A percentile compares a stretch with the other conserved stretches of the same genome.
Evolutionary conservation across 257 asterid species (phyloP).

Genomic region (Lycium ferocissimum): DNA sequence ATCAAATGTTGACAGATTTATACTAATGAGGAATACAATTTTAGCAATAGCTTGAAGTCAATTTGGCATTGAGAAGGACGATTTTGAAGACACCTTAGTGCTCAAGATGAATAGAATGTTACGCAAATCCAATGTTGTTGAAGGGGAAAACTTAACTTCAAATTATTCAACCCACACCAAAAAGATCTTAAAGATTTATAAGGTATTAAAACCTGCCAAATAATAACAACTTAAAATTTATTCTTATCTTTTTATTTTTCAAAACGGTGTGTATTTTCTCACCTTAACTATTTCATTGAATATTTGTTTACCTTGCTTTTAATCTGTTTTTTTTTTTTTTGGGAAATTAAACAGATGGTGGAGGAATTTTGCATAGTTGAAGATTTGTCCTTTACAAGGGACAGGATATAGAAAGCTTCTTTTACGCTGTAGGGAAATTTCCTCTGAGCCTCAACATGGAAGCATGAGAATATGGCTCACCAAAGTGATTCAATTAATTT

Average conservation of each 20-base stretch:
- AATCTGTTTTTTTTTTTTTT: not conserved
- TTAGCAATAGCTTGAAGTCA: not conserved
- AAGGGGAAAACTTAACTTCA: slow-evolving; percentile 63
- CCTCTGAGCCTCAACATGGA: slow-evolving; percentile 51
- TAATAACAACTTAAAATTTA: no score
- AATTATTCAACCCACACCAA: slow-evolving; percentile 42
- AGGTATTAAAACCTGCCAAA: slow-evolving; percentile 32
- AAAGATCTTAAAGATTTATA: slow-evolving; percentile 53
- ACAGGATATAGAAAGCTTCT: slow-evolving; percentile 58
- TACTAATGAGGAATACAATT: no score
- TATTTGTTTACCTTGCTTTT: not conserved
- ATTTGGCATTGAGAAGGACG: slow-evolving; percentile 56
- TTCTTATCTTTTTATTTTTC: no score
- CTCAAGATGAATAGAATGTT: not conserved
- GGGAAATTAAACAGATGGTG: slow-evolving; percentile 56
- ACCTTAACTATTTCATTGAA: not conserved
- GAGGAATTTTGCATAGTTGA: slow-evolving; percentile 44
- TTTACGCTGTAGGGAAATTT: slow-evolving; percentile 60
- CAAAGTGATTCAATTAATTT: slow-evolving; percentile 48
- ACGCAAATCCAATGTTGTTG: slow-evolving; percentile 33
- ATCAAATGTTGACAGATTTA: not conserved
- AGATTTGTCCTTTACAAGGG: slow-evolving; percentile 55
- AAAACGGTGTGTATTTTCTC: not conserved
- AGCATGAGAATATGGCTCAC: slow-evolving; percentile 63
- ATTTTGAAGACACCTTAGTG: slow-evolving; percentile 43